Percentiles rank a stretch among this genome's conserved stretches.
These are phyloP conservation scores for Endocarpon pusillum DNA, from an alignment of 495 filamentous ascomycete genomes.

Conservation along the genomic window DNA sequence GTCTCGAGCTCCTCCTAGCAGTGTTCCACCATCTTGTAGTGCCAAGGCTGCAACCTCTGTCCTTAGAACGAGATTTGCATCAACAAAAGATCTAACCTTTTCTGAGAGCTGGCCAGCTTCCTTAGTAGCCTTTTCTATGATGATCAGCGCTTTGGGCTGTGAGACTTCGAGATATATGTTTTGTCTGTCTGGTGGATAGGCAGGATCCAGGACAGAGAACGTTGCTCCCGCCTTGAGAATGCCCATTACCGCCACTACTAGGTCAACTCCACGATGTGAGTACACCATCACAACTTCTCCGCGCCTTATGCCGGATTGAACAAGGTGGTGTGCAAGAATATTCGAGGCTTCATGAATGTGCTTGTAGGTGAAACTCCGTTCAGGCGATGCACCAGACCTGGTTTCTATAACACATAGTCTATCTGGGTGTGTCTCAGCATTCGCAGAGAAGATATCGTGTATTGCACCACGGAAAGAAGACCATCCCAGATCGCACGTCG, in stretches of 20 bases:
- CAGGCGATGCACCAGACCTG: conserved; percentile 36
- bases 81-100: conserved; percentile 56
- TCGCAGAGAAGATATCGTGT: conserved; percentile 58
- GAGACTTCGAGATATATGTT: conserved; percentile 85
- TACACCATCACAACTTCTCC: conserved; percentile 93
- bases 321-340: conserved; percentile 59
- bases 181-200: conserved; percentile 76
- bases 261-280: conserved; percentile 50
- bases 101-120: conserved; percentile 56
- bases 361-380: conserved; percentile 63
- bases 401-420: conserved; percentile 76
- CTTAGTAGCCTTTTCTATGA: conserved; percentile 61
- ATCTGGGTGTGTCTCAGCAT: conserved; percentile 58
- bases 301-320: conserved; percentile 50
- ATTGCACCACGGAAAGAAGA: conserved; percentile 65
- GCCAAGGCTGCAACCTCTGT: conserved; percentile 62
- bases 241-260: conserved; percentile 36
- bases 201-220: conserved; percentile 61
- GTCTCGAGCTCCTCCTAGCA: conserved; percentile 47
- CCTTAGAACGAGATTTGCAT: conserved; percentile 52
- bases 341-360: conserved; percentile 83
- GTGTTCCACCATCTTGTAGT: conserved; percentile 54
- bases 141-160: conserved; percentile 58
- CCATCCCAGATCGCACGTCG: conserved; percentile 67
- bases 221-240: conserved; percentile 34